These are phyloP conservation scores for Stromatinia cepivora DNA, from an alignment of 2,329 filamentous ascomycete genomes.

Conservation along the genomic window DNA sequence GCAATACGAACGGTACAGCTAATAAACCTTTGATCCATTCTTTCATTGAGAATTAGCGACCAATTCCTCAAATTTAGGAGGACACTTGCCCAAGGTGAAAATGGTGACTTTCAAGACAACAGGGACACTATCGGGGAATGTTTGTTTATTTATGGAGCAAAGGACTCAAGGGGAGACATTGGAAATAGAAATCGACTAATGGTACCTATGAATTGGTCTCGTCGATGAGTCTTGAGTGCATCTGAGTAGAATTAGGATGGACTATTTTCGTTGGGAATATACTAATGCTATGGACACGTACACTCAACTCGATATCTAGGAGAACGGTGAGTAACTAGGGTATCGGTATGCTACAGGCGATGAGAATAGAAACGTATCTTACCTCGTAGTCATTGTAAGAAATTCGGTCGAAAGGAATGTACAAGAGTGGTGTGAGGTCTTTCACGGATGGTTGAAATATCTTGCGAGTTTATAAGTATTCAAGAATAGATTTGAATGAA, in stretches of 20 bases:
- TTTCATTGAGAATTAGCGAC: conserved; percentile 37
- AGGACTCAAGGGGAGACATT: not conserved
- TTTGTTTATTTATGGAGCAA: not conserved
- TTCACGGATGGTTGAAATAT: not conserved
- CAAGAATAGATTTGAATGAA: not conserved
- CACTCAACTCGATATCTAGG: conserved; percentile 72
- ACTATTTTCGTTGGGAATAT: not conserved
- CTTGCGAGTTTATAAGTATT: not conserved
- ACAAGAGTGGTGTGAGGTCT: not conserved
- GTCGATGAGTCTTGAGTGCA: conserved; percentile 76
- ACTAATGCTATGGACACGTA: conserved; percentile 46
- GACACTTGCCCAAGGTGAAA: not conserved
- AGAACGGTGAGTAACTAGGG: conserved; percentile 41
- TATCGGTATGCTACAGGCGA: not conserved
- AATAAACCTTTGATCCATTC: conserved; percentile 97
- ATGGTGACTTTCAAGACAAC: not conserved
- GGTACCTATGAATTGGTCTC: conserved; percentile 83
- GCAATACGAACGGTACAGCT: conserved; percentile 93
- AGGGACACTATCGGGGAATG: not conserved
- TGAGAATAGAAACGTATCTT: conserved; percentile 10
- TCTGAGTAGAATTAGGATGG: conserved; percentile 46
- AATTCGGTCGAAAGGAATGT: not conserved
- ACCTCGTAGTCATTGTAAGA: conserved; percentile 17
- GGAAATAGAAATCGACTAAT: not conserved
- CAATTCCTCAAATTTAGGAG: too few species aligned